Evolutionary conservation across 2,329 filamentous ascomycete genomes (phyloP).

Genomic region (Pyrenophora teres): DNA sequence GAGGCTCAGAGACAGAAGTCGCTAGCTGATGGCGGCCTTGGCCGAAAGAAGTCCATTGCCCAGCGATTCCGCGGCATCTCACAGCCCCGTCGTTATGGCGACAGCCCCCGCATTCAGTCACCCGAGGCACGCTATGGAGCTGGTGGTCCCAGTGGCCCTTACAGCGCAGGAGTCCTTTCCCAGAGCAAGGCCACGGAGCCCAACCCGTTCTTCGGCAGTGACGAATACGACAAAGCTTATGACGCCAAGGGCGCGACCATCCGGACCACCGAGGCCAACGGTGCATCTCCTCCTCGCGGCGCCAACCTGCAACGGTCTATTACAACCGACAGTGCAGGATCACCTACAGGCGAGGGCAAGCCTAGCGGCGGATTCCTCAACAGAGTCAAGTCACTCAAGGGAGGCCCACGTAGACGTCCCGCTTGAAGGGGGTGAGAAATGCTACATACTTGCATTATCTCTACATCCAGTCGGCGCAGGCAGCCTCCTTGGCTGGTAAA

Average conservation of each 20-base stretch:
- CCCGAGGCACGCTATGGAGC: slow-evolving; percentile 60
- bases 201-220: slow-evolving; percentile 76
- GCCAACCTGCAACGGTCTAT: slow-evolving; percentile 38
- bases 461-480: neutral
- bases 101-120: slow-evolving; percentile 46
- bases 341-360: slow-evolving; percentile 31
- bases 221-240: slow-evolving; percentile 72
- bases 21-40: slow-evolving; percentile 58
- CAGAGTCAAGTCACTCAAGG: slow-evolving; percentile 48
- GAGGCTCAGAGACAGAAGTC: slow-evolving; percentile 58
- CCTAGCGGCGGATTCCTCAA: slow-evolving; percentile 41
- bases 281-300: slow-evolving; percentile 36
- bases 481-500: neutral
- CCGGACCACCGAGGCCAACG: slow-evolving; percentile 52
- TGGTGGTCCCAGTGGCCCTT: slow-evolving; percentile 35
- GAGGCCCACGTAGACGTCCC: slow-evolving; percentile 38
- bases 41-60: slow-evolving; percentile 92
- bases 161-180: slow-evolving; percentile 48
- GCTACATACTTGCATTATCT: neutral
- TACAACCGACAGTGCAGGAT: slow-evolving; percentile 40
- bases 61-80: slow-evolving; percentile 88
- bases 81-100: slow-evolving; percentile 64
- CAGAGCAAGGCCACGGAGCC: slow-evolving; percentile 50
- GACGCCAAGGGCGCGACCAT: slow-evolving; percentile 67
- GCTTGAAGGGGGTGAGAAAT: slow-evolving; percentile 23